These are phyloP conservation scores for Clarireedia monteithiana DNA, from an alignment of 2,329 filamentous ascomycete genomes.

Conservation along the genomic window DNA sequence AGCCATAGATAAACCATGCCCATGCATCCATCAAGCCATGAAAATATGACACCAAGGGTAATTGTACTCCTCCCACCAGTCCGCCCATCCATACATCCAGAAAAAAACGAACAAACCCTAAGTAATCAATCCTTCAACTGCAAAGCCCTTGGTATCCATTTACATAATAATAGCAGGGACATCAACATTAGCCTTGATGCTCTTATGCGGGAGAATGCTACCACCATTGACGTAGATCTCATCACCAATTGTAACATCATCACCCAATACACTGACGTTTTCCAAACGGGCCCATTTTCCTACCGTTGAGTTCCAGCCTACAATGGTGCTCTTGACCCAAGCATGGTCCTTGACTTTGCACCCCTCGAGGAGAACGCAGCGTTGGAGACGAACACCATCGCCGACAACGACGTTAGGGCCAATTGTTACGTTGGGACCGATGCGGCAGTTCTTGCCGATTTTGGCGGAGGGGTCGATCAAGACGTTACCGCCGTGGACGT, in stretches of 20 bases:
- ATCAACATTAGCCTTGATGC: constrained; percentile 97
- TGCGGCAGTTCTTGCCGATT: constrained; percentile 97
- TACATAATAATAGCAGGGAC: constrained; percentile 63
- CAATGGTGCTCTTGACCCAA: constrained; percentile 97
- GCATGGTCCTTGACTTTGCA: constrained; percentile 98
- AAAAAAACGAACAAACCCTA: neutral
- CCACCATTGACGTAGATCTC: constrained; percentile 98
- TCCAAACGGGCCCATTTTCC: constrained; percentile 94
- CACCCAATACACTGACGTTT: constrained; percentile 95
- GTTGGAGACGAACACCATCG: constrained; percentile 88
- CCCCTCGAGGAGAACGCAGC: constrained; percentile 80
- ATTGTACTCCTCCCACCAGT: neutral
- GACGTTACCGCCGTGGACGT: constrained; percentile 88
- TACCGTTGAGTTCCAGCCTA: constrained; percentile 95
- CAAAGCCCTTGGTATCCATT: constrained; percentile 14
- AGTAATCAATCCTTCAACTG: neutral
- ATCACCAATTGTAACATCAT: constrained; percentile 95
- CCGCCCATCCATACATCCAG: neutral
- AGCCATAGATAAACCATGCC: neutral
- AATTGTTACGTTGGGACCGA: constrained; percentile 94
- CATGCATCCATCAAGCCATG: neutral
- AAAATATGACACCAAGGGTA: too few relatives aligned
- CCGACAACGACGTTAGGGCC: constrained; percentile 87
- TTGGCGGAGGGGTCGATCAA: constrained; percentile 89
- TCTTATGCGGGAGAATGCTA: constrained; percentile 94